Conservation (phyloP, 192 early-diverging fungal species). For the Powellomyces hirtus region DNA sequence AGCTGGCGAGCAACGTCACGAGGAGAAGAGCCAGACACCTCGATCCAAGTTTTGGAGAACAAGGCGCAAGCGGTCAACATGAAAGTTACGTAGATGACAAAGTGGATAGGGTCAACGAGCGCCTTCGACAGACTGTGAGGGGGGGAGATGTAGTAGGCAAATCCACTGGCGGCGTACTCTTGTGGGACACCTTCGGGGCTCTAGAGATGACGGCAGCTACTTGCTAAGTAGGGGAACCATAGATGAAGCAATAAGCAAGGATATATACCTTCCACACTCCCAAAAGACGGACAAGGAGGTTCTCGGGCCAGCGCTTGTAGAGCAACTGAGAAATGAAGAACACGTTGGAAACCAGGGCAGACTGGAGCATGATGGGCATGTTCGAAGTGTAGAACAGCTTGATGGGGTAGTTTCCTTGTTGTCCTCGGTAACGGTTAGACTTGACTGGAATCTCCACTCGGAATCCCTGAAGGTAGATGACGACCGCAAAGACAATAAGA, state of each 20-base stretch:
- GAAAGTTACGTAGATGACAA: constrained; percentile 87
- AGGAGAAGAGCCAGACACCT: constrained; percentile 96
- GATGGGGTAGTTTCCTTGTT: constrained; percentile 97
- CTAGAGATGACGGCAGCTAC: too few species aligned
- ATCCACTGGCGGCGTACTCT: constrained; percentile 86
- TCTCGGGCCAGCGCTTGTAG: constrained; percentile 96
- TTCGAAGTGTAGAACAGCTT: constrained; percentile 99
- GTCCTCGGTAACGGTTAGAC: constrained; percentile 92
- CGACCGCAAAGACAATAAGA: constrained; percentile 65
- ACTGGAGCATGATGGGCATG: constrained; percentile 99
- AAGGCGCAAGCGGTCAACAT: constrained; percentile 95
- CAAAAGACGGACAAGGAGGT: constrained; percentile 86
- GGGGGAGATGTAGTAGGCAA: constrained; percentile 99
- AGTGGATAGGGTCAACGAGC: constrained; percentile 91
- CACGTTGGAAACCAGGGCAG: constrained; percentile 92
- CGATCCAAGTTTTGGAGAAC: constrained; percentile 98
- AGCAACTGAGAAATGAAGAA: constrained; percentile 99
- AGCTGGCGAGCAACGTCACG: constrained; percentile 97
- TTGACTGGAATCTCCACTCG: constrained; percentile 99
- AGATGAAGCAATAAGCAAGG: neutral
- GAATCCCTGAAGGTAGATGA: constrained; percentile 96
- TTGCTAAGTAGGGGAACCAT: too few species aligned
- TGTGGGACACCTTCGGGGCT: constrained; percentile 94
- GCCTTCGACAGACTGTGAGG: constrained; percentile 83
- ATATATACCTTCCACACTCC: constrained; percentile 83